phyloP scores from a whole-genome alignment of 371 early-diverging fungal genomes.

The Entomophthora muscae region DNA sequence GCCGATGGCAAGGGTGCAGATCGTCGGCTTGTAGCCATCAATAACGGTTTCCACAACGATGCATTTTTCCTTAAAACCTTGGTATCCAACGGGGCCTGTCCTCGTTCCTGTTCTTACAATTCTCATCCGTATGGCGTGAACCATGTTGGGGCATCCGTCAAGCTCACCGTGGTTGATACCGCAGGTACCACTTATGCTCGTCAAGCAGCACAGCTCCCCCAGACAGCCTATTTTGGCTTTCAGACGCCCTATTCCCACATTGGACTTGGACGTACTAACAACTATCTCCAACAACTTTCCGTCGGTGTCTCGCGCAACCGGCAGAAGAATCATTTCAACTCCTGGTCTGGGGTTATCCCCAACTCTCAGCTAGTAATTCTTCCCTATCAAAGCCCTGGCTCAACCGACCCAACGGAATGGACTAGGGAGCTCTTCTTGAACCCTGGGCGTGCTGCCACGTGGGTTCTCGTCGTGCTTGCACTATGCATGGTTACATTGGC shows the following conservation, averaged over 20 bases:
- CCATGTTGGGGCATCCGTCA: conserved; percentile 64
- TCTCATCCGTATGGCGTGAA: conserved; percentile 57
- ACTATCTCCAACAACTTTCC: conserved; percentile 80
- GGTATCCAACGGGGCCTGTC: conserved; percentile 58
- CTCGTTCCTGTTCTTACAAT: conserved; percentile 23
- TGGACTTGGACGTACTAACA: conserved; percentile 86
- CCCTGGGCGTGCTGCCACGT: conserved; percentile 55
- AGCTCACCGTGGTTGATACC: conserved; percentile 67
- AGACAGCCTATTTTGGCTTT: conserved; percentile 50
- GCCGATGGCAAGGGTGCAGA: conserved; percentile 4
- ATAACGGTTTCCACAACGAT: conserved; percentile 79
- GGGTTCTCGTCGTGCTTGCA: conserved; percentile 49
- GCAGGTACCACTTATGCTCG: conserved; percentile 32
- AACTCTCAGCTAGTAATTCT: conserved; percentile 79
- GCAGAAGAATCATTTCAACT: conserved; percentile 20
- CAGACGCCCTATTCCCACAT: conserved; percentile 70
- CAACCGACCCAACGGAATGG: conserved; percentile 39
- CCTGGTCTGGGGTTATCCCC: conserved; percentile 65
- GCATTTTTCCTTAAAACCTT: conserved; percentile 83
- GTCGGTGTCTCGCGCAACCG: conserved; percentile 58
- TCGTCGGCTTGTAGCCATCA: conserved; percentile 22
- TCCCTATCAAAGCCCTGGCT: conserved; percentile 48
- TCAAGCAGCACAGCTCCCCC: conserved; percentile 55
- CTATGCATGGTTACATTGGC: conserved; percentile 41
- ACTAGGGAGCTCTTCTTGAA: conserved; percentile 71